Conservation (phyloP, 2,329 filamentous ascomycete species). For the Cephalotrichum gorgonifer region DNA sequence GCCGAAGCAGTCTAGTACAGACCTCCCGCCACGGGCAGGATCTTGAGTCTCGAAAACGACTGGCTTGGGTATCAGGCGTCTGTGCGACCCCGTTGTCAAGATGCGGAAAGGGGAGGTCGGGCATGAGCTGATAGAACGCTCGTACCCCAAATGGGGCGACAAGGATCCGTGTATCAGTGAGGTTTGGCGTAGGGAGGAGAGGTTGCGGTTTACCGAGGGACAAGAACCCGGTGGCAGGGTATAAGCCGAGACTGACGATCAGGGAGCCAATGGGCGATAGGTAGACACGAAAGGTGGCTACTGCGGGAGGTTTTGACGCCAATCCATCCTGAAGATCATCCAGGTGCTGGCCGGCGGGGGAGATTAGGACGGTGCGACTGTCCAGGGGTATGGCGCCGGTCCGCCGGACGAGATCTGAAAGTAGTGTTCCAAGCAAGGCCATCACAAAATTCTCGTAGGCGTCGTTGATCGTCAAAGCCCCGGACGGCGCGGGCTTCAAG, state of each 20-base stretch:
- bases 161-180: conserved; percentile 11
- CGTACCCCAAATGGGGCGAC: conserved; percentile 10
- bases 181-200: conserved; percentile 13
- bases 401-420: conserved; percentile 35
- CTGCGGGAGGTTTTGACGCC: conserved; percentile 12
- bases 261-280: conserved; percentile 45
- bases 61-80: conserved; percentile 41
- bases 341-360: not conserved
- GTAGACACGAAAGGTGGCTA: conserved; percentile 43
- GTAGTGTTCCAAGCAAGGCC: conserved; percentile 40
- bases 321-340: not conserved
- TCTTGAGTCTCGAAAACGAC: conserved; percentile 29
- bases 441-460: conserved; percentile 44
- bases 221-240: conserved; percentile 1
- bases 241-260: conserved; percentile 22
- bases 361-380: conserved; percentile 41
- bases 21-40: conserved; percentile 37
- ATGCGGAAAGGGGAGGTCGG: conserved; percentile 19
- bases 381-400: conserved; percentile 42
- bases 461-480: conserved; percentile 26
- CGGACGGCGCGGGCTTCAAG: conserved; percentile 20
- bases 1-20: conserved; percentile 39
- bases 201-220: conserved; percentile 4
- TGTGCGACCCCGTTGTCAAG: conserved; percentile 29
- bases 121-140: not conserved